Evolutionary conservation across 148 eudicot species (phyloP).

Genomic region (Dianthus caryophyllus): DNA sequence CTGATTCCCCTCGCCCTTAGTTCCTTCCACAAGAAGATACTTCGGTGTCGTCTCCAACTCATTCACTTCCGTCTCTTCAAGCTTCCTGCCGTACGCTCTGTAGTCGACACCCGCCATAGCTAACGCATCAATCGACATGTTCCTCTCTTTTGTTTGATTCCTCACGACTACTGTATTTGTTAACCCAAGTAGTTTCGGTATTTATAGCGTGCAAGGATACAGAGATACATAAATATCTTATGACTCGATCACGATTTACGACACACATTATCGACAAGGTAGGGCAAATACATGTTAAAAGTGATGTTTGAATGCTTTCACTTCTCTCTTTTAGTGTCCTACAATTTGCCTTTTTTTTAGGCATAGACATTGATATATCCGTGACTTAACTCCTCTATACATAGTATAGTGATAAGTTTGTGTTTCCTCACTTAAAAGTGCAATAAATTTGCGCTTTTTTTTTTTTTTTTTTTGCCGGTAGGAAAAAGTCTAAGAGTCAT

Average conservation of each 20-base stretch:
- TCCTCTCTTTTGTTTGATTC: not conserved
- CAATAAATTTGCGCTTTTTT: not conserved
- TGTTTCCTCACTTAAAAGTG: not conserved
- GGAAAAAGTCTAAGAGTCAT: no score
- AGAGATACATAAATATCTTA: not conserved
- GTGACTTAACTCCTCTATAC: not conserved
- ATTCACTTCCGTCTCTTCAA: slow-evolving; percentile 19
- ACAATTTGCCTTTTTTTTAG: not conserved
- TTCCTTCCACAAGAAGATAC: slow-evolving; percentile 26
- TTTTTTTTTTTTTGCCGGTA: no score
- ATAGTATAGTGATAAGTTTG: not conserved
- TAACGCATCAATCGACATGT: slow-evolving; percentile 39
- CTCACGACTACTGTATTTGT: not conserved
- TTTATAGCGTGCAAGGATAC: slow-evolving; percentile 5
- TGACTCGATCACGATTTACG: not conserved
- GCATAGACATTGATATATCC: slow-evolving; percentile 7
- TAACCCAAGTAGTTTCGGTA: slow-evolving; percentile 2
- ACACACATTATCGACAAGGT: no score
- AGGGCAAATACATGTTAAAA: not conserved
- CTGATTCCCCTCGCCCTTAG: not conserved
- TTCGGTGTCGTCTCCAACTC: slow-evolving; percentile 19
- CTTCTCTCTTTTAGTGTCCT: not conserved
- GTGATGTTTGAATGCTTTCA: not conserved
- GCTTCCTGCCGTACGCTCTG: slow-evolving; percentile 8
- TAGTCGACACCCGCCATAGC: slow-evolving; percentile 43